Evolutionary conservation across 2,329 filamentous ascomycete genomes (phyloP).

Genomic region (Arthrobotrys sphaeroides): DNA sequence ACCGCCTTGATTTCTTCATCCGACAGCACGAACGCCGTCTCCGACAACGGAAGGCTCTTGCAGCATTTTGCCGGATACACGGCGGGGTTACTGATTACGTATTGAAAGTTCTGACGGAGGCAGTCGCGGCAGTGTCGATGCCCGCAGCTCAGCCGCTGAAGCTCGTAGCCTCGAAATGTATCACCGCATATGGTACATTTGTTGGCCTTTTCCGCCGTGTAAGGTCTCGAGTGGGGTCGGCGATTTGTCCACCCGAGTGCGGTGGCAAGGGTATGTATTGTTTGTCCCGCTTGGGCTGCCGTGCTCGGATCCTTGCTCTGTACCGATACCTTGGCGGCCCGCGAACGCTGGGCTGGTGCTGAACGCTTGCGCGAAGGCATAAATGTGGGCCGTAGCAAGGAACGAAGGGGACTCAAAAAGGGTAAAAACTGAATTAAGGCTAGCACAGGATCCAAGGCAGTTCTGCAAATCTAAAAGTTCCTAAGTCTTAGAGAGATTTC

Average conservation of each 20-base stretch:
- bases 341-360: constrained; percentile 5
- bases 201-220: background rate
- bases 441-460: constrained; percentile 27
- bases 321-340: background rate
- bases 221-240: background rate
- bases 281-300: constrained; percentile 21
- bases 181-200: constrained; percentile 43
- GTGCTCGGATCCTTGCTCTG: constrained; percentile 44
- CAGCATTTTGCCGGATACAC: constrained; percentile 40
- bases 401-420: too few relatives aligned
- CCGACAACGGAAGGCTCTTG: constrained; percentile 7
- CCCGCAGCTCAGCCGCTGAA: constrained; percentile 33
- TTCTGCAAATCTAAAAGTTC: background rate
- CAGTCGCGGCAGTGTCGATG: constrained; percentile 46
- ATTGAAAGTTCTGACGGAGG: constrained; percentile 29
- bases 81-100: constrained; percentile 20
- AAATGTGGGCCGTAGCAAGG: too few relatives aligned
- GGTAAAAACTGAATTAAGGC: background rate
- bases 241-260: constrained; percentile 25
- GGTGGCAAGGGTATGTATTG: constrained; percentile 15
- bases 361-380: too few relatives aligned
- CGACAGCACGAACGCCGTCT: constrained; percentile 30
- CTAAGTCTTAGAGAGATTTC: background rate
- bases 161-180: constrained; percentile 29
- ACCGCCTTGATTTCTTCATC: constrained; percentile 28